Base-by-base conservation (phyloP, 164 flowering plant species). In the Hamamelis virginiana region DNA sequence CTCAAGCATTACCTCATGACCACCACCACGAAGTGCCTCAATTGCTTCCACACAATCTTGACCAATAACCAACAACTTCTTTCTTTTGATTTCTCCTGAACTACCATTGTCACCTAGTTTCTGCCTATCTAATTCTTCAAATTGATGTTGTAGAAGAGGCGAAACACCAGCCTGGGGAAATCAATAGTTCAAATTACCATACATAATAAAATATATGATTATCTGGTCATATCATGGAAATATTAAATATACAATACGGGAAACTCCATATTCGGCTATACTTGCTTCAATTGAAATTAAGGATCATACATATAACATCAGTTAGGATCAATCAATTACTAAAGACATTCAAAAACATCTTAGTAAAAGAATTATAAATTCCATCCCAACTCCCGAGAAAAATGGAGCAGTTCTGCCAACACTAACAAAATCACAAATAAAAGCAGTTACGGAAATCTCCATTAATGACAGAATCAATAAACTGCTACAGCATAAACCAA, bases 31-130 rank as follows among this genome's bases (percentile, higher is more conserved):
- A 63, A 92, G 89, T 69, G 97, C 99, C 74, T 88, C 84, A 38
- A 94, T 89, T 53, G 98, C 94, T 76, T 95, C 99, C 67, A 89
- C 80, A 65, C 87, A 86, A 61, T 89, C 88, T 73, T 86, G 97
- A 69, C 97, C 97, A 70, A 95, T 91, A 59, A 92, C 99, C 43
- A 86, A 78, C 45, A 91, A 51, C 67, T 87, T 91, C 60, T 78
- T 70, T 79, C 70, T 78, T 72, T 81, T 87, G 57, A 62, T 63
- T 26, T 73, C 78, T 28, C 71, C 77, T 3, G 73, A 27, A 51
- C 13, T 47, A 44, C 15, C 23, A 28, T 19, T 59, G n/a, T 70
- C 77, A 38, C 47, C 76, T 9, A 48, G 64, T 45, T 87, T 87
- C 75, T 87, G 76, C 73, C 33, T 72, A 18, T 91, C 81, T 59